phyloP scores from a whole-genome alignment of 2,329 filamentous ascomycete species.

The Colletotrichum australisinense region DNA sequence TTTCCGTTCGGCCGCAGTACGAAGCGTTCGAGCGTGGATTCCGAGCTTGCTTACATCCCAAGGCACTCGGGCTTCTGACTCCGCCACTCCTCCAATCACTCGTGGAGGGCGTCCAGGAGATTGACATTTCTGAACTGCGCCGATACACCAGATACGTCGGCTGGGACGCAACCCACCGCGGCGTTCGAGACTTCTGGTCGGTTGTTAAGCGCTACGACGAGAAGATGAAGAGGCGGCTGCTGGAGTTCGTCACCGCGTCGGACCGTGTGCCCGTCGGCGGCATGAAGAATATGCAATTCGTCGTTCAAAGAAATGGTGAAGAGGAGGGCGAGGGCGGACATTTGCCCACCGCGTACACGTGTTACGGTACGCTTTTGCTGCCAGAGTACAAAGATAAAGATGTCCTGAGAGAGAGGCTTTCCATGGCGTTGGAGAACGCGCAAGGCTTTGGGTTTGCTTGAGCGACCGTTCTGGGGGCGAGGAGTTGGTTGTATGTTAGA shows the following conservation, averaged over 20 bases:
- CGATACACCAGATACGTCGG: conserved; percentile 82
- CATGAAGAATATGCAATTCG: conserved; percentile 83
- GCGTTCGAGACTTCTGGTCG: conserved; percentile 86
- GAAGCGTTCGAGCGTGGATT: conserved; percentile 87
- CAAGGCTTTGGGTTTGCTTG: conserved; percentile 89
- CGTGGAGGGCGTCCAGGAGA: conserved; percentile 85
- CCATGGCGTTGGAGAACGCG: conserved; percentile 88
- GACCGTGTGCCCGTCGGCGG: conserved; percentile 92
- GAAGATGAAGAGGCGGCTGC: conserved; percentile 77
- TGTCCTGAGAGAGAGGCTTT: conserved; percentile 78
- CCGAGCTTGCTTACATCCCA: conserved; percentile 76
- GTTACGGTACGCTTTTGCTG: conserved; percentile 88
- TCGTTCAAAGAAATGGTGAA: conserved; percentile 81
- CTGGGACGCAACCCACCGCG: conserved; percentile 76
- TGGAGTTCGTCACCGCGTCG: conserved; percentile 96
- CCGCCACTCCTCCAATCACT: conserved; percentile 78
- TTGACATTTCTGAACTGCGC: conserved; percentile 81
- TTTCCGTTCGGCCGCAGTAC: conserved; percentile 82
- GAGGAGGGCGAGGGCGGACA: conserved; percentile 64
- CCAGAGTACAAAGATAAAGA: conserved; percentile 83
- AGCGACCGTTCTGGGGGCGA: not conserved
- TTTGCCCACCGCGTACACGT: conserved; percentile 90
- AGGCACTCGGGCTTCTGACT: conserved; percentile 78
- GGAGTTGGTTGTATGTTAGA: conserved; percentile 13
- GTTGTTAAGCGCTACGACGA: conserved; percentile 77